Conservation (phyloP, 495 filamentous ascomycete species). For the Xylaria flabelliformis region DNA sequence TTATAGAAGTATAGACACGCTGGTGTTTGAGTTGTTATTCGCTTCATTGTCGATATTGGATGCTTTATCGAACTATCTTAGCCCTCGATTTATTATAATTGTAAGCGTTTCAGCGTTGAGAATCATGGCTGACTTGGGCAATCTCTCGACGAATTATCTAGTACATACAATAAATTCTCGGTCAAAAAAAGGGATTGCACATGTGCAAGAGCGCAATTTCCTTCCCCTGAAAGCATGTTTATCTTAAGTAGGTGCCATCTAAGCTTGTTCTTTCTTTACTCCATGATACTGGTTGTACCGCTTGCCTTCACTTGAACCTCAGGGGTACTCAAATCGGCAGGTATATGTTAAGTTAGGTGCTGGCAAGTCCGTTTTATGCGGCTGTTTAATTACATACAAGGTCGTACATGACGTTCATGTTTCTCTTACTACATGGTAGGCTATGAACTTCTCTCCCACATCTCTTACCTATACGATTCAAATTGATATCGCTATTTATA, state of each 20-base stretch:
- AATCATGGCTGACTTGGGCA: neutral
- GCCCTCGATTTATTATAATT: neutral
- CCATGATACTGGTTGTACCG: neutral
- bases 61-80: neutral
- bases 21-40: neutral
- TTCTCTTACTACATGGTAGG: neutral
- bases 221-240: neutral
- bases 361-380: neutral
- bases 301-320: neutral
- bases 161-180: neutral
- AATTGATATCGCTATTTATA: constrained; percentile 24
- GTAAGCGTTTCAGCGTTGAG: neutral
- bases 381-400: neutral
- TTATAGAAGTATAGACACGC: no score
- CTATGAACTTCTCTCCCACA: neutral
- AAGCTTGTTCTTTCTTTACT: neutral
- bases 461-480: constrained; percentile 17
- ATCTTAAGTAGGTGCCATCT: neutral
- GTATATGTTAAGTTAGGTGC: neutral
- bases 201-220: neutral
- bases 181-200: neutral
- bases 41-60: neutral
- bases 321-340: neutral
- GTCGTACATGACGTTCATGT: neutral
- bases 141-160: neutral